A percentile compares a stretch with the other conserved stretches of the same genome.
Conservation (phyloP, 148 eudicot genomes). For the Simmondsia chinensis region DNA sequence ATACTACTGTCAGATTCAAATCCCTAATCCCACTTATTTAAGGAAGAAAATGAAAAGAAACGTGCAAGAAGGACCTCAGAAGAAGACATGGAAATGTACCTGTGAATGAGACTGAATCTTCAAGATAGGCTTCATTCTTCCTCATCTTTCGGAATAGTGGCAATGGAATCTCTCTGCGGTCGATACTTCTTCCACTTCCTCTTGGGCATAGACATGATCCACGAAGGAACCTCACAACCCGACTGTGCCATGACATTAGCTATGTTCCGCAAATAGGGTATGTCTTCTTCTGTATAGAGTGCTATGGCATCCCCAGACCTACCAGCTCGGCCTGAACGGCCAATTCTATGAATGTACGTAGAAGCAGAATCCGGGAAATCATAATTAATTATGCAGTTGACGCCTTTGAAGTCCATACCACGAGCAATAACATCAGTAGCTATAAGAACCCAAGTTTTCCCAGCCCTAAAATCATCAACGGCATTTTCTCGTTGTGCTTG, state of each 20-base stretch:
- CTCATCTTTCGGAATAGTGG: slow-evolving; percentile 33
- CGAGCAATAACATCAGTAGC: slow-evolving; percentile 94
- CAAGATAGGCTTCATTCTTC: too few relatives aligned
- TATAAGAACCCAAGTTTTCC: slow-evolving; percentile 94
- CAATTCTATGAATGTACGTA: slow-evolving; percentile 90
- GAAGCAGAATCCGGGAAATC: slow-evolving; percentile 94
- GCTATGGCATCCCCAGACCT: slow-evolving; percentile 91
- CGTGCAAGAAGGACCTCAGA: too few relatives aligned
- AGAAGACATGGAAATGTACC: too few relatives aligned
- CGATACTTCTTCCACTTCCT: slow-evolving; percentile 78
- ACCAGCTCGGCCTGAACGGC: slow-evolving; percentile 95
- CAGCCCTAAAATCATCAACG: slow-evolving; percentile 86
- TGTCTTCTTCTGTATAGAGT: slow-evolving; percentile 75
- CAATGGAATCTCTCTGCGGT: slow-evolving; percentile 58
- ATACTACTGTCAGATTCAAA: too few relatives aligned
- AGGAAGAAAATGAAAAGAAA: too few relatives aligned
- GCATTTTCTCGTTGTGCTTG: slow-evolving; percentile 82
- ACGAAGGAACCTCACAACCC: slow-evolving; percentile 84
- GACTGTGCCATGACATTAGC: slow-evolving; percentile 78
- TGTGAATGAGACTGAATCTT: too few relatives aligned
- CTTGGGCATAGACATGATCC: slow-evolving; percentile 73
- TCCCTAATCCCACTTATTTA: too few relatives aligned
- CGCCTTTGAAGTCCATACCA: slow-evolving; percentile 99
- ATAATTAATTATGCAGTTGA: slow-evolving; percentile 90
- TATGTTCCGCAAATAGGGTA: slow-evolving; percentile 60